A percentile compares a stretch with the other conserved stretches of the same genome.
Conservation (phyloP, 805 yeast species). For the Lipomyces orientalis region DNA sequence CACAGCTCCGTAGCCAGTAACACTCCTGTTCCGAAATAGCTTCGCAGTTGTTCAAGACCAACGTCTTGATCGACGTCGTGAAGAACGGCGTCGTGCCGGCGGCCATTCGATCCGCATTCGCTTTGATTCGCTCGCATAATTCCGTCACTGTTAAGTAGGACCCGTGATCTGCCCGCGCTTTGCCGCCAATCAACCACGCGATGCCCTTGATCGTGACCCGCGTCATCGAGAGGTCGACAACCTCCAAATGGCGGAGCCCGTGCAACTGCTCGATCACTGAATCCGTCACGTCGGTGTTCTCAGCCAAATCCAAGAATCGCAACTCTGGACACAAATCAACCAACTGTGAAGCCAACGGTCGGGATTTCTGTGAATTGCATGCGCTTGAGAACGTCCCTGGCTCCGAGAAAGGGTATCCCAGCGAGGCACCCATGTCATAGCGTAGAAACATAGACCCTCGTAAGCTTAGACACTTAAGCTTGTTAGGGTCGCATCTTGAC, state of each 20-base stretch:
- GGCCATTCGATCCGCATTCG: background rate
- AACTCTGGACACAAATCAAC: constrained; percentile 15
- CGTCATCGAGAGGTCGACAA: constrained; percentile 17
- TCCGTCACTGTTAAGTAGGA: background rate
- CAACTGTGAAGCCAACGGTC: background rate
- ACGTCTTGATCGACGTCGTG: background rate
- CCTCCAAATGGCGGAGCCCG: constrained; percentile 10
- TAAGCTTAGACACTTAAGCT: constrained; percentile 10
- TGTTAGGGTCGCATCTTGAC: constrained; percentile 10
- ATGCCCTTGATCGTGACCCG: constrained; percentile 12
- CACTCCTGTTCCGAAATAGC: background rate
- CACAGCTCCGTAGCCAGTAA: background rate
- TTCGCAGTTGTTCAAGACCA: background rate
- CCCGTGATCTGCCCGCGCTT: background rate
- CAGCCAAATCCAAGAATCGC: constrained; percentile 10
- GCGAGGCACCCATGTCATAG: background rate
- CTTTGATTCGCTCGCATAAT: background rate
- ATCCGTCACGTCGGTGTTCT: constrained; percentile 11
- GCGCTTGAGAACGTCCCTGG: background rate
- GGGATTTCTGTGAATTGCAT: background rate
- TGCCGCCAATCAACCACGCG: constrained; percentile 12
- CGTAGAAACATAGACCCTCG: background rate
- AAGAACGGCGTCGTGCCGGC: background rate
- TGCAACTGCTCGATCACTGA: constrained; percentile 5
- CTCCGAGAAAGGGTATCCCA: background rate